phyloP scores from a whole-genome alignment of 345 rosid genomes.

The Microthlaspi erraticum region DNA sequence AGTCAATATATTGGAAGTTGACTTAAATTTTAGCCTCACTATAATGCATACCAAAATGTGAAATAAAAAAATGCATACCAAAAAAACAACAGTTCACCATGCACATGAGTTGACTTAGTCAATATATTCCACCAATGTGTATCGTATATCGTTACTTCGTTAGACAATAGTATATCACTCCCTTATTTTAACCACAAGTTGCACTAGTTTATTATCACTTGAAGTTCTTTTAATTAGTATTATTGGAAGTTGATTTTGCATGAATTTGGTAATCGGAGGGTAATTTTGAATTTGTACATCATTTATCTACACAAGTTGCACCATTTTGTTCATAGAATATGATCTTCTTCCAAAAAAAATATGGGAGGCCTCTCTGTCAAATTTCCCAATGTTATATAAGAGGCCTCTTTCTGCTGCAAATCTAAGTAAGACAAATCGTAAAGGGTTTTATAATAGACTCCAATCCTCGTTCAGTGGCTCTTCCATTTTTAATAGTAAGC shows the following conservation, averaged over 20 bases:
- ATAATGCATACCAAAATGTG: too few species aligned
- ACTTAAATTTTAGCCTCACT: too few species aligned
- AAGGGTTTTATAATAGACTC: neutral
- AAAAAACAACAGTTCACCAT: too few species aligned
- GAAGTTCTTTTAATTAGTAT: neutral
- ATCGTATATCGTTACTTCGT: too few species aligned
- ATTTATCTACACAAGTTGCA: neutral
- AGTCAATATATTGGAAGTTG: too few species aligned
- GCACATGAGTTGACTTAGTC: too few species aligned
- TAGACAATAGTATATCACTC: neutral
- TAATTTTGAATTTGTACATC: neutral
- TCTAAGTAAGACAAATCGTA: neutral
- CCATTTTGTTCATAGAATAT: neutral
- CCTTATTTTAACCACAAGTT: neutral
- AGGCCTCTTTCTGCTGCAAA: neutral
- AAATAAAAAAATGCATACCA: too few species aligned
- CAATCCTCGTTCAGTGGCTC: neutral
- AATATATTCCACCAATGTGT: too few species aligned
- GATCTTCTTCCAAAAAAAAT: slow-evolving; percentile 1
- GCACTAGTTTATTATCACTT: too few species aligned
- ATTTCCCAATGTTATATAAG: neutral
- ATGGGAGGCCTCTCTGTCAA: neutral
- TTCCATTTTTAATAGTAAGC: neutral
- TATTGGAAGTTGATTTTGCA: neutral
- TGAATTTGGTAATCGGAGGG: neutral